Conservation (phyloP, 2,329 filamentous ascomycete species). For the Anthostomella pinea region DNA sequence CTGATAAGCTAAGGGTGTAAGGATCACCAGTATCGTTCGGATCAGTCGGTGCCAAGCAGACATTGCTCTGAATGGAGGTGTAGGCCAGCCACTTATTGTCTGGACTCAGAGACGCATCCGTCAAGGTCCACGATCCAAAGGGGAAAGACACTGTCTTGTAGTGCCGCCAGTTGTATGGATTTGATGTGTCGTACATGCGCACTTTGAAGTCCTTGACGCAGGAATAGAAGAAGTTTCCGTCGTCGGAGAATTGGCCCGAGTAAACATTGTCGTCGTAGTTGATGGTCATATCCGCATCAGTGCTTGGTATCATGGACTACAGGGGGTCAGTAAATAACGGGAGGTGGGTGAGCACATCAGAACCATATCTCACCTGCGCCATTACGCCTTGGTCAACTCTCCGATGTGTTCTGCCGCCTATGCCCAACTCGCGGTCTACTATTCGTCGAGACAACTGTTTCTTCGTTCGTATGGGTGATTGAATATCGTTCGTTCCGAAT, state of each 20-base stretch:
- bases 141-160: constrained; percentile 89
- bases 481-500: constrained; percentile 66
- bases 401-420: constrained; percentile 58
- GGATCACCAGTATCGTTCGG: constrained; percentile 78
- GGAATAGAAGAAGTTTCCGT: constrained; percentile 95
- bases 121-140: constrained; percentile 91
- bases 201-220: constrained; percentile 92
- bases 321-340: constrained; percentile 16
- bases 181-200: constrained; percentile 95
- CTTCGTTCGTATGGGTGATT: constrained; percentile 46
- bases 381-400: constrained; percentile 64
- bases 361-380: constrained; percentile 52
- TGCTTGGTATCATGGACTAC: constrained; percentile 73
- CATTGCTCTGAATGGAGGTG: constrained; percentile 79
- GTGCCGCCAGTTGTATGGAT: constrained; percentile 92
- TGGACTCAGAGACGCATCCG: constrained; percentile 84
- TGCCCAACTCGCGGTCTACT: constrained; percentile 77
- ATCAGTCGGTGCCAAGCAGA: constrained; percentile 85
- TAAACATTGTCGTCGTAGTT: constrained; percentile 86
- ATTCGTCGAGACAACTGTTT: constrained; percentile 67
- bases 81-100: constrained; percentile 93
- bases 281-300: constrained; percentile 78
- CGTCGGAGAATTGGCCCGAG: constrained; percentile 93
- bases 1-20: constrained; percentile 70
- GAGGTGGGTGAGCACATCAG: neutral